Percentiles rank a stretch among this genome's conserved stretches.
These are phyloP conservation scores for Vicia faba DNA, from an alignment of 306 rosid genomes.

Conservation along the genomic window DNA sequence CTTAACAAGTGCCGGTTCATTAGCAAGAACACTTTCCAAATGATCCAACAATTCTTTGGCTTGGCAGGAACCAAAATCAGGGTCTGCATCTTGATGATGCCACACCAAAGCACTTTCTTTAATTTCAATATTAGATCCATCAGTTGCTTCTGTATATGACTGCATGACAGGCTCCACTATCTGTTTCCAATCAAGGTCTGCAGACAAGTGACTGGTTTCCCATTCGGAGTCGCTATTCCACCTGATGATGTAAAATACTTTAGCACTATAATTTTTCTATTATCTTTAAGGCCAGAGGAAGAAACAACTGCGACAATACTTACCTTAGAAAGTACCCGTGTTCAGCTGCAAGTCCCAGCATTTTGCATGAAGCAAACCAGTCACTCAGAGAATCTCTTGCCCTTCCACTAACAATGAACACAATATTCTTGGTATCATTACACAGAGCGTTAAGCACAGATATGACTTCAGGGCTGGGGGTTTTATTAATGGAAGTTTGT, in stretches of 20 bases:
- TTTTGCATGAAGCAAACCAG: constrained; percentile 75
- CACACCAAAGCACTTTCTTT: constrained; percentile 89
- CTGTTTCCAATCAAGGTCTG: constrained; percentile 77
- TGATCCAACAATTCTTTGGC: constrained; percentile 79
- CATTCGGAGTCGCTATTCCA: constrained; percentile 62
- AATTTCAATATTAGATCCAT: constrained; percentile 75
- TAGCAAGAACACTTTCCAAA: constrained; percentile 74
- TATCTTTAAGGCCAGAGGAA: not conserved
- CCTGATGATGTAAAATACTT: constrained; percentile 44
- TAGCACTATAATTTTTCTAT: not conserved
- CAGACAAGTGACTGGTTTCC: constrained; percentile 64
- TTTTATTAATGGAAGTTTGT: constrained; percentile 59
- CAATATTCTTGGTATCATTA: constrained; percentile 70
- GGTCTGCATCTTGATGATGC: constrained; percentile 93
- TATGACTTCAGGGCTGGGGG: constrained; percentile 65
- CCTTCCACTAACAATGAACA: constrained; percentile 85
- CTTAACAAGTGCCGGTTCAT: constrained; percentile 71
- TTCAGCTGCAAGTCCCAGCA: constrained; percentile 85
- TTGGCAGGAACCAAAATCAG: constrained; percentile 85
- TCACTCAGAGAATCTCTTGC: constrained; percentile 63
- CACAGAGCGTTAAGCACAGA: constrained; percentile 66
- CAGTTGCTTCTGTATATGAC: constrained; percentile 73
- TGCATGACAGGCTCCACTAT: constrained; percentile 78
- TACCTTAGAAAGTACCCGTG: constrained; percentile 87
- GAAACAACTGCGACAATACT: constrained; percentile 20